Base-by-base conservation (phyloP, 495 filamentous ascomycete genomes). In the Apodospora peruviana region DNA sequence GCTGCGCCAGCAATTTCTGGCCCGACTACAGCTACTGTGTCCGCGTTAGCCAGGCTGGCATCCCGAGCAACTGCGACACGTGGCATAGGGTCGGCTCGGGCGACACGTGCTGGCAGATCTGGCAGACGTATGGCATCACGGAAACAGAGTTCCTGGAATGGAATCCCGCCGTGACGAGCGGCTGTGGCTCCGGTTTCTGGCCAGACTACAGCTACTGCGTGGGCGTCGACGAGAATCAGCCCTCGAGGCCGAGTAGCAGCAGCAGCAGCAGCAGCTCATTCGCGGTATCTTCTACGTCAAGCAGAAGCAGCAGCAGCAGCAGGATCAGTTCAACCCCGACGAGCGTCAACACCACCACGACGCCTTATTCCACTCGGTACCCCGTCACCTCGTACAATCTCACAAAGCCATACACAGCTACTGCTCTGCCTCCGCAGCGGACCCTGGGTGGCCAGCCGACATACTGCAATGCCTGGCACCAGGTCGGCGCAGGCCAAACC, bases 371-470 rank as follows among this genome's bases (percentile, higher is more conserved):
- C 3, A 50, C 36, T 10, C 37, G 38, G 2, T 8, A 34, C 21
- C 50, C 55, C 17, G 40, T 50, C 24, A 57, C 50, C 5, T 29
- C 17, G 0, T 53, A 27, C 14, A 53, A 16, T 24, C 25, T 50
- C 18, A 35, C 49, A 2, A 37, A 49, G 18, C 39, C 51, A 1
- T 17, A 20, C 11, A 35, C 10, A 7, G 35, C n/a, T 11, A 48
- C 48, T 3, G 41, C 34, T 0, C 39, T 21, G 11, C 56, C 56
- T 7, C 56, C 56, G 11, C 21, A 21, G 3, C 22, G 22, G 7
- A 64, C 60, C 2, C 55, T 47, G 37, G 19, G 48, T 1, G 61
- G 62, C 11, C 52, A 58, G 38, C 60, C 62, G 1, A 20, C 14
- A 1, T 45, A 57, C 48, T 57, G 50, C 46, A 57, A 53, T 18